A percentile compares a stretch with the other conserved stretches of the same genome.
Conservation (phyloP, 768 basidiomycete genomes). For the Naganishia randhawae region DNA sequence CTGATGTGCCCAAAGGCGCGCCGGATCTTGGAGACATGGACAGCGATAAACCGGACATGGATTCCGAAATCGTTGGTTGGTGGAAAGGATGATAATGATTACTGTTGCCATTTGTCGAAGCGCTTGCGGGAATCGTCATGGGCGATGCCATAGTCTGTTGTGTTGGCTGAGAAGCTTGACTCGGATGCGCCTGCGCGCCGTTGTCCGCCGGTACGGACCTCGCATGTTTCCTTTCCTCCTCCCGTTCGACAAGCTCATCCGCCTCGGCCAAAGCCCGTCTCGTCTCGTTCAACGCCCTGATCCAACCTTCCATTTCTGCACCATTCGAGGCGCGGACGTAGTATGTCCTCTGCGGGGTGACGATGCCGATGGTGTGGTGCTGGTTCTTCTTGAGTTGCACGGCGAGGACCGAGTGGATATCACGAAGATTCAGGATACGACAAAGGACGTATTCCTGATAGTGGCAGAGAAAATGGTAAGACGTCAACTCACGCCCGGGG, state of each 20-base stretch:
- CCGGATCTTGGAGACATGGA: conserved; percentile 1
- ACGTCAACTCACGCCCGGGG: background rate
- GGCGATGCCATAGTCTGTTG: background rate
- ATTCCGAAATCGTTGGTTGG: background rate
- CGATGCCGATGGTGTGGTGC: conserved; percentile 77
- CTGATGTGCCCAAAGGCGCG: background rate
- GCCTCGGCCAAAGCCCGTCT: conserved; percentile 58
- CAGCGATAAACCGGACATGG: conserved; percentile 1
- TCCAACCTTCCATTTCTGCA: conserved; percentile 77
- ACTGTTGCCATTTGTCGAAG: background rate
- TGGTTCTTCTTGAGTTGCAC: conserved; percentile 83
- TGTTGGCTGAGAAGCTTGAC: too few relatives aligned
- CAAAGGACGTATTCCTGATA: conserved; percentile 78
- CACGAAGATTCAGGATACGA: conserved; percentile 75
- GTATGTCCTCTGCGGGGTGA: conserved; percentile 82
- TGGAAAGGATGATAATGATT: background rate
- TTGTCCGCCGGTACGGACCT: too few relatives aligned
- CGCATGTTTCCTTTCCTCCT: conserved; percentile 21
- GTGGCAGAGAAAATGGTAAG: background rate
- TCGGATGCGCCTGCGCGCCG: background rate
- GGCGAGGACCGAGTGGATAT: conserved; percentile 83
- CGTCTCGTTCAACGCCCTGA: conserved; percentile 72
- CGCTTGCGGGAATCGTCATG: background rate
- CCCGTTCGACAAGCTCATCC: conserved; percentile 45
- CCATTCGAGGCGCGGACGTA: conserved; percentile 76